Base-by-base conservation (phyloP, 306 rosid genomes). In the Heteromeles arbutifolia region DNA sequence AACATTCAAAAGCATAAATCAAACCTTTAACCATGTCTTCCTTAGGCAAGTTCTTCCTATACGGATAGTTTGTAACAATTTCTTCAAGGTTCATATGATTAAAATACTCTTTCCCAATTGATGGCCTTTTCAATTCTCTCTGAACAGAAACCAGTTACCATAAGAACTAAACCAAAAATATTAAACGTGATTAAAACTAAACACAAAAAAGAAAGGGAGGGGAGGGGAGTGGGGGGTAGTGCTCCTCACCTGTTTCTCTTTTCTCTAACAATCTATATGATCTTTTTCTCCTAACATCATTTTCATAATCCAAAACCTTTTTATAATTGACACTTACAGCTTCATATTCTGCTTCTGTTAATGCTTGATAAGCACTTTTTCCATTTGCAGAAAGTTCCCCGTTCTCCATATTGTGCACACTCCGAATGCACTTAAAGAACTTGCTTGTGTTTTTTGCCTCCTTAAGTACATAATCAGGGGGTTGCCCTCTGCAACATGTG, bases 381-480 rank as follows among this genome's bases (percentile, higher is more conserved):
- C 83, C 77, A 61, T 70, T 83, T 58, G 83, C 81, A 52, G 86
- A 85, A 82, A 79, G 76, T 81, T 89, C 96, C 41, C 81, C 83
- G 21, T 58, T 84, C 85, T 91, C 97, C 73, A 80, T 72, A 74
- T 73, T 84, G 65, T 91, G 96, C 79, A 91, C 84, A 81, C 88
- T 86, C 82, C 93, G 93, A 2, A 89, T 81, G 81, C 92, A 91
- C 87, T 93, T 91, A 31, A 92, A 96, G 85, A 92, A 96, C 82
- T 96, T 96, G 82, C 86, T 82, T 72, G 98, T 89, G 91, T 86
- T 89, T 87, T 96, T 96, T 67, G 99, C 98, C 80, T 92, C 98
- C 88, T 93, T 89, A 63, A 96, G 87, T 73, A 96, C 72, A 83
- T 89, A 89, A 89, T 96, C 99, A 25, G 99, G 98, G 73, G 99